A percentile compares a stretch with the other conserved stretches of the same genome.
These are phyloP conservation scores for Ganoderma resinaceum DNA, from an alignment of 1,284 basidiomycete genomes.

Conservation along the genomic window DNA sequence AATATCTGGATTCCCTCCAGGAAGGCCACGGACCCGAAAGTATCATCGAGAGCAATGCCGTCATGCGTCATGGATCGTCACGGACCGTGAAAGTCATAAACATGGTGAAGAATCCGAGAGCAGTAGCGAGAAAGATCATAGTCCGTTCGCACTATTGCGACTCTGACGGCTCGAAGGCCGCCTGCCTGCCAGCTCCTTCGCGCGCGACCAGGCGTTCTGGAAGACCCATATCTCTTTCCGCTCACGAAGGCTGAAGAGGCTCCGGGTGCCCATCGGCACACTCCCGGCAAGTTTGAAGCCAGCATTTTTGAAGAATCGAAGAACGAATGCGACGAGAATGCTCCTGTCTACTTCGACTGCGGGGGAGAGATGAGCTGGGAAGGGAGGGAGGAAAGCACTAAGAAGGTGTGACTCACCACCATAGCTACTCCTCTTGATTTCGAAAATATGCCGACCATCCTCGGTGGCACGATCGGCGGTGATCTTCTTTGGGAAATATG, in stretches of 20 bases:
- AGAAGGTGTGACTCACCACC: slow-evolving; percentile 43
- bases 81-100: not conserved
- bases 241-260: slow-evolving; percentile 47
- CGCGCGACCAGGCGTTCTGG: slow-evolving; percentile 30
- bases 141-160: slow-evolving; percentile 9
- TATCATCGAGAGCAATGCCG: not conserved
- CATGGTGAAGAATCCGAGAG: not conserved
- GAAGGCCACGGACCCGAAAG: not conserved
- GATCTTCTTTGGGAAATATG: slow-evolving; percentile 55
- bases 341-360: slow-evolving; percentile 42
- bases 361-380: not conserved
- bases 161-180: slow-evolving; percentile 29
- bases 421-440: slow-evolving; percentile 44
- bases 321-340: slow-evolving; percentile 49
- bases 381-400: not conserved
- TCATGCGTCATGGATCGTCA: not conserved
- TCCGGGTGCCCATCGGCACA: slow-evolving; percentile 49
- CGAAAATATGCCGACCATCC: slow-evolving; percentile 58
- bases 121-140: not conserved
- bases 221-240: slow-evolving; percentile 60
- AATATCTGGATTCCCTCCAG: not conserved
- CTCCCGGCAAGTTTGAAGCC: slow-evolving; percentile 57
- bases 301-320: slow-evolving; percentile 48
- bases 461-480: slow-evolving; percentile 54
- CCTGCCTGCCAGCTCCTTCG: slow-evolving; percentile 18